Evolutionary conservation across 1,284 basidiomycete species (phyloP).

Genomic region (Microbotryum scabiosae): DNA sequence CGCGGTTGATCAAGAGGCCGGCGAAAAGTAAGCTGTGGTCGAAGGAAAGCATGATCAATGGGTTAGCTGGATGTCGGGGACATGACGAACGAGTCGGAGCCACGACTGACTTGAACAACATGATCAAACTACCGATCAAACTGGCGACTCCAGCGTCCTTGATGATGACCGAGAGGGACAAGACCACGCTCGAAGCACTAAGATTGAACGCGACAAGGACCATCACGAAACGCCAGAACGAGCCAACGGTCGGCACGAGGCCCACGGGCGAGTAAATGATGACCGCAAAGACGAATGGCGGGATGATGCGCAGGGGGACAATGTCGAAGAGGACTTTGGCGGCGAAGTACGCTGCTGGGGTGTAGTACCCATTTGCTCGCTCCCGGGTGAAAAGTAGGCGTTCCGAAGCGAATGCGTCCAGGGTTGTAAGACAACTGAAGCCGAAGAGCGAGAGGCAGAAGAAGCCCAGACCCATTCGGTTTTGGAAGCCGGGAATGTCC

Average conservation of each 20-base stretch:
- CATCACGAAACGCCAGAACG: constrained; percentile 97
- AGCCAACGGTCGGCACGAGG: constrained; percentile 74
- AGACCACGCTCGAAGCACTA: constrained; percentile 79
- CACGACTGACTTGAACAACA: constrained; percentile 85
- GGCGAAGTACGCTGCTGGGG: constrained; percentile 87
- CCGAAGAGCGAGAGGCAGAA: constrained; percentile 91
- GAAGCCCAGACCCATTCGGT: constrained; percentile 80
- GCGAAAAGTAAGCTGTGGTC: constrained; percentile 75
- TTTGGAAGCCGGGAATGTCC: constrained; percentile 91
- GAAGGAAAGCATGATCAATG: neutral
- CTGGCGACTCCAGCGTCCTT: constrained; percentile 79
- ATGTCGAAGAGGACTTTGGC: constrained; percentile 97
- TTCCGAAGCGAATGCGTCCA: constrained; percentile 88
- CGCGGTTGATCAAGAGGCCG: constrained; percentile 86
- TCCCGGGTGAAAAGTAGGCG: constrained; percentile 93
- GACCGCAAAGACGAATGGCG: constrained; percentile 85
- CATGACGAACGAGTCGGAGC: neutral
- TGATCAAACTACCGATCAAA: constrained; percentile 83
- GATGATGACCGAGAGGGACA: constrained; percentile 82
- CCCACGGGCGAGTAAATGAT: constrained; percentile 91
- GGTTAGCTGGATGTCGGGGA: neutral
- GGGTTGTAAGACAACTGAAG: constrained; percentile 86
- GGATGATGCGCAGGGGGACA: constrained; percentile 82
- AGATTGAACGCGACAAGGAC: constrained; percentile 90
- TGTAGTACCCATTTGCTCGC: constrained; percentile 93